Percentiles rank a stretch among this genome's conserved stretches.
These are phyloP conservation scores for Leucosporidium scottii DNA, from an alignment of 768 basidiomycete species.

Conservation along the genomic window DNA sequence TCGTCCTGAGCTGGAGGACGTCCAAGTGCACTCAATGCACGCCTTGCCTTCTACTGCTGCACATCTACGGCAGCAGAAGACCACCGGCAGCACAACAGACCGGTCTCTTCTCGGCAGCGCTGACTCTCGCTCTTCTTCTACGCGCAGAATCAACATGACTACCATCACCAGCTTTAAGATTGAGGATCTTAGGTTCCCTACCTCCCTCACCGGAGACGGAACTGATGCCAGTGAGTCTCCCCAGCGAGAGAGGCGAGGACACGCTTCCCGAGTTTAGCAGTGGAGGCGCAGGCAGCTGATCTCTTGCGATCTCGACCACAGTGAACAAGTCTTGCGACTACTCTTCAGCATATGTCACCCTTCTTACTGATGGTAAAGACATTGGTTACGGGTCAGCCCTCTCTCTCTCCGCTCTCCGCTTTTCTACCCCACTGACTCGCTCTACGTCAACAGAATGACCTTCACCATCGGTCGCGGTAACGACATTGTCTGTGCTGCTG, in stretches of 20 bases:
- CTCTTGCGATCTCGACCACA: neutral
- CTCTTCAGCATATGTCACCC: conserved; percentile 79
- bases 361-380: conserved; percentile 63
- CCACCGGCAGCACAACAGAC: no score
- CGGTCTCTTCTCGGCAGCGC: neutral
- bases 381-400: conserved; percentile 56
- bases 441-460: conserved; percentile 61
- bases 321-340: conserved; percentile 91
- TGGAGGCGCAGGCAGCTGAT: conserved; percentile 43
- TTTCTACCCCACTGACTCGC: neutral
- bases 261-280: neutral
- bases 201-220: conserved; percentile 23
- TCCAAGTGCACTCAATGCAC: no score
- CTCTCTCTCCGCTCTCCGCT: conserved; percentile 30
- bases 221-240: conserved; percentile 22
- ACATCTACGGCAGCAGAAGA: neutral
- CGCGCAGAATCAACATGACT: neutral
- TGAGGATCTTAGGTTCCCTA: conserved; percentile 33
- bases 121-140: neutral
- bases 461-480: conserved; percentile 93
- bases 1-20: no score
- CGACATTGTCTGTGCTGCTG: conserved; percentile 83
- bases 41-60: neutral
- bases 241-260: neutral
- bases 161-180: conserved; percentile 16